Conservation (phyloP, 2,329 filamentous ascomycete genomes). For the Xylariaceae sp. region DNA sequence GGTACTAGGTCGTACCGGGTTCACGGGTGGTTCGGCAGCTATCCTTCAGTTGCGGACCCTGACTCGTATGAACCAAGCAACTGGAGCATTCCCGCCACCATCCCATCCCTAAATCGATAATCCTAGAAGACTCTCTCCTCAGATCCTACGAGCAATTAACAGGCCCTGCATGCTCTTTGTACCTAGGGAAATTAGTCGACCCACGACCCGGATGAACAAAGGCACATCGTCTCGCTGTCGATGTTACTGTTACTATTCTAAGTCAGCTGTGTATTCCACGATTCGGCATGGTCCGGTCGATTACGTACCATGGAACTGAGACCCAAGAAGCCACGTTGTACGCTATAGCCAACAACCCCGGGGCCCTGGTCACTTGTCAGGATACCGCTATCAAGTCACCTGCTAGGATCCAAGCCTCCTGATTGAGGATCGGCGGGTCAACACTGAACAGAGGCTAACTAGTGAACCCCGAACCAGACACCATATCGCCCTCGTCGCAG, state of each 20-base stretch:
- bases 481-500: background rate
- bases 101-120: no score
- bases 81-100: no score
- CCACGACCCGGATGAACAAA: constrained; percentile 1
- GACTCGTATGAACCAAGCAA: background rate
- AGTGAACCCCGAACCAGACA: background rate
- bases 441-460: constrained; percentile 3
- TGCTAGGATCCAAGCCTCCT: background rate
- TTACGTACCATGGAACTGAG: constrained; percentile 10
- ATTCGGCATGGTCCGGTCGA: constrained; percentile 1
- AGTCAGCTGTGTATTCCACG: background rate
- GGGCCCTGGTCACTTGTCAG: background rate
- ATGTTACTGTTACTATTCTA: background rate
- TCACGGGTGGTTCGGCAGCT: no score
- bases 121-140: no score
- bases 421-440: constrained; percentile 3
- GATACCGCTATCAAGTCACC: background rate
- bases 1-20: no score
- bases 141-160: no score
- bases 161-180: background rate
- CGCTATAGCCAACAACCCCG: background rate
- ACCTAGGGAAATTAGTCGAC: background rate
- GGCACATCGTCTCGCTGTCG: background rate
- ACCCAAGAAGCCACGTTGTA: background rate
- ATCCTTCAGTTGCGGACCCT: background rate